These are phyloP conservation scores for Colletotrichum incanum DNA, from an alignment of 2,329 filamentous ascomycete genomes.

Conservation along the genomic window DNA sequence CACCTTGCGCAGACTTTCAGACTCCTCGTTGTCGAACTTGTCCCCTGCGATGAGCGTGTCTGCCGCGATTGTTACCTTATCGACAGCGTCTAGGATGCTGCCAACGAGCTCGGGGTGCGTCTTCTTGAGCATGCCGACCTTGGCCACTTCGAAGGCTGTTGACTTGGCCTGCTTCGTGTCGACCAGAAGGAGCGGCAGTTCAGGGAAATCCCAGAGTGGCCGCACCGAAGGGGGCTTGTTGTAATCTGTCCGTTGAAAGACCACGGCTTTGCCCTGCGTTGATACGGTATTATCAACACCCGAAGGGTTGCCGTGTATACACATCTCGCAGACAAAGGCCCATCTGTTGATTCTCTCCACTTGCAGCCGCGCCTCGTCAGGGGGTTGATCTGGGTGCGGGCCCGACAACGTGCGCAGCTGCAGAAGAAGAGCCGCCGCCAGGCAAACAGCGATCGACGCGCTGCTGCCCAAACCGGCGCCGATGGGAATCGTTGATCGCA, in stretches of 20 bases:
- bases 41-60: constrained; percentile 70
- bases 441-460: constrained; percentile 92
- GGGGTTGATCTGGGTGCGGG: constrained; percentile 91
- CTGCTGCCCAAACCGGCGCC: constrained; percentile 93
- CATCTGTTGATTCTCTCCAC: constrained; percentile 97
- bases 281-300: constrained; percentile 98
- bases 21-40: constrained; percentile 77
- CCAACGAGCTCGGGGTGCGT: constrained; percentile 84
- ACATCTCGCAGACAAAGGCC: constrained; percentile 98
- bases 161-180: constrained; percentile 92
- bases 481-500: constrained; percentile 95
- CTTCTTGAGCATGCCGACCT: constrained; percentile 82
- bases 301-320: constrained; percentile 96
- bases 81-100: constrained; percentile 88
- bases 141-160: constrained; percentile 87
- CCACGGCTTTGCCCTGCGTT: constrained; percentile 92
- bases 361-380: constrained; percentile 89
- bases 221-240: constrained; percentile 82
- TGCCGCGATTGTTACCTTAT: constrained; percentile 75
- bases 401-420: constrained; percentile 91
- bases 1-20: constrained; percentile 77
- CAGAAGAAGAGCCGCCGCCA: constrained; percentile 86
- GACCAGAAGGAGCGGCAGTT: constrained; percentile 90
- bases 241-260: constrained; percentile 88
- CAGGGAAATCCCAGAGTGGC: constrained; percentile 89